Base-by-base conservation (phyloP, 192 early-diverging fungal species). In the Nowakowskiella sp. region DNA sequence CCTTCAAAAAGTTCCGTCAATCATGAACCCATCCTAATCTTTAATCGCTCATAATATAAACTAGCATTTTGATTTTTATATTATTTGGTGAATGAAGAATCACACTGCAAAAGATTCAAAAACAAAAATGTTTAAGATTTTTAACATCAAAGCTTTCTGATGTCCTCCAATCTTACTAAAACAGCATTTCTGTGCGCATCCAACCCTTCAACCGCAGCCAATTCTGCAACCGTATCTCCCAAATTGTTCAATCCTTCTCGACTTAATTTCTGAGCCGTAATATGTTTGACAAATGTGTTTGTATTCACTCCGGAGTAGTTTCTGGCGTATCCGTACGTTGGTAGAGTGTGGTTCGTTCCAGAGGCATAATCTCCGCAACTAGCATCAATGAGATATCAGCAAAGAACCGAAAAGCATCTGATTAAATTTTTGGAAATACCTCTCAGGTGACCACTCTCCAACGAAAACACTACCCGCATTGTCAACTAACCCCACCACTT, bases 301-400 rank as follows among this genome's bases (percentile, higher is more conserved):
- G 94, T 97, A 70, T 91, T 96, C 24, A 97, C 93, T 25, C 96
- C 96, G 54, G 91, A 94, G 73, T 99, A 96, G 90, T 96, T 97
- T 50, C 84, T 74, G 19, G 96, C 87, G 67, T 92, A 99, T 26
- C 96, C 96, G 61, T 99, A 99, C 1, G 94, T 97, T 13, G 96
- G 96, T 53, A 99, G 71, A 2, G 96, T 99, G 74, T 99, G 96
- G 79, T 97, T 99, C 13, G 96, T 99, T 43, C 96, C 96, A 0
- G 92, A 95, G 2, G 96, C 96, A 70, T 99, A 99, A 66, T 99
- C 96, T 48, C 96, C 96, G 58, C 93, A 94, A 55, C 88, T 87
- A 32, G 31, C 5, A 21, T 51, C 21, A 16, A 59, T 39, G 36
- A 39, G 39, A 51, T 6, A 8, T 21, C 50, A 44, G 44, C 16